Base-by-base conservation (phyloP, 192 early-diverging fungal species). In the Coemansia sp. region DNA sequence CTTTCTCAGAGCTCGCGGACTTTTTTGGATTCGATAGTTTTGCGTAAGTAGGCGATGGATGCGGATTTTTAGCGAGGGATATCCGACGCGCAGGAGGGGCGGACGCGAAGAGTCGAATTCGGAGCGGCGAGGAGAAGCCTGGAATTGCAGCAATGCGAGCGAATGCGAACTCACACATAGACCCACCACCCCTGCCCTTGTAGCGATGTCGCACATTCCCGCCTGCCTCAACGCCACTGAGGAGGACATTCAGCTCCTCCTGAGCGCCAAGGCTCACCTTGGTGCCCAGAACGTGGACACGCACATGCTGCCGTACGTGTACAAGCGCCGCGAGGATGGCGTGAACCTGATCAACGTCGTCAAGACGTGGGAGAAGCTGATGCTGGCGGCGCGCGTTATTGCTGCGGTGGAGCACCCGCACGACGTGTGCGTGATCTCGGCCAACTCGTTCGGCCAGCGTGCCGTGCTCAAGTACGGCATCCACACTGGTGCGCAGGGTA, bases 291-390 rank as follows among this genome's bases (percentile, higher is more conserved):
- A 99, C 81, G 79, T 82, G 57, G 89, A 92, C 79, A 80, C 80
- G 62, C 85, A 87, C 74, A 99, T 99, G 97, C 58, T 76, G 40
- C 82, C 87, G 45, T 99, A 99, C 82, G 85, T 96, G 62, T 93
- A 78, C 80, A 96, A 97, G 88, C 90, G 92, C 64, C 89, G 97
- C 60, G 77, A 83, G 59, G 97, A 99, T 81, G 90, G 90, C 76
- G 80, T 99, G 67, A 81, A 98, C 86, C 81, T 99, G 79, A 94
- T 99, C 82, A 97, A 99, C 87, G 82, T 94, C 42, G 90, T 87
- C 61, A 99, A 99, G 87, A 99, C 97, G 76, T 99, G 94, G 91
- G 97, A 96, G 83, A 99, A 99, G 89, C 75, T 99, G 40, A 82
- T 98, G 32, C 78, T 99, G 49, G 97, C 97, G 62, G 95, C 97